Evolutionary conservation across 495 filamentous ascomycete species (phyloP).

Genomic region (Cryomyces minteri): DNA sequence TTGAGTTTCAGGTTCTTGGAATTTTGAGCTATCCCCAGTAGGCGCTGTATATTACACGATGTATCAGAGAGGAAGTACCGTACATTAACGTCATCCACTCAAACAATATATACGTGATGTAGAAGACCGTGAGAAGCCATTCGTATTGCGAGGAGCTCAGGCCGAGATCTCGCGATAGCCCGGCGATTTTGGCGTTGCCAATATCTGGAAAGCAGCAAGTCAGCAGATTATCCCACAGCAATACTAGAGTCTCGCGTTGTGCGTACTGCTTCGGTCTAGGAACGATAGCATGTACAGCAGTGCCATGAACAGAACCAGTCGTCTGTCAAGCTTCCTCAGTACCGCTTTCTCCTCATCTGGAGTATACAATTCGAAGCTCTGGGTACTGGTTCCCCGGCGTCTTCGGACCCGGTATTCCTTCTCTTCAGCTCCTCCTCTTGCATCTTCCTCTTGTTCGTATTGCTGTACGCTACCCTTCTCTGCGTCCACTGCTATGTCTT

Average conservation of each 20-base stretch:
- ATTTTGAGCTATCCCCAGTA: no score
- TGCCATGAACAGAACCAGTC: constrained; percentile 62
- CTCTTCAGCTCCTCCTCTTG: constrained; percentile 6
- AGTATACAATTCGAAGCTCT: constrained; percentile 48
- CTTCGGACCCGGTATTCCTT: not conserved
- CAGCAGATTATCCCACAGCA: not conserved
- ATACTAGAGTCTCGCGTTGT: not conserved
- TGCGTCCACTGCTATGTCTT: constrained; percentile 4
- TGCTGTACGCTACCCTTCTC: not conserved
- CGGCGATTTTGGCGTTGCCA: constrained; percentile 44
- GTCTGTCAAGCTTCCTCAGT: constrained; percentile 52
- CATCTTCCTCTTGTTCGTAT: constrained; percentile 6
- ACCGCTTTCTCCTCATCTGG: constrained; percentile 55
- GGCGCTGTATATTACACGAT: constrained; percentile 14
- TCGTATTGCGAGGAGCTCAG: constrained; percentile 38
- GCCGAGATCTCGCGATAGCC: constrained; percentile 44
- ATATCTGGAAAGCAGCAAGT: not conserved
- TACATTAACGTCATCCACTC: constrained; percentile 55
- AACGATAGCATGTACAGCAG: constrained; percentile 69
- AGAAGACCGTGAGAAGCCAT: constrained; percentile 49
- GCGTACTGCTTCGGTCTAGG: constrained; percentile 52
- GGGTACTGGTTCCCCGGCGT: constrained; percentile 16
- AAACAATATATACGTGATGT: constrained; percentile 57
- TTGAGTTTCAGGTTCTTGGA: no score
- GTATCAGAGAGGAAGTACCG: constrained; percentile 36